A percentile compares a stretch with the other conserved stretches of the same genome.
phyloP scores from a whole-genome alignment of 495 filamentous ascomycete species.

The Cladorrhinum samala region DNA sequence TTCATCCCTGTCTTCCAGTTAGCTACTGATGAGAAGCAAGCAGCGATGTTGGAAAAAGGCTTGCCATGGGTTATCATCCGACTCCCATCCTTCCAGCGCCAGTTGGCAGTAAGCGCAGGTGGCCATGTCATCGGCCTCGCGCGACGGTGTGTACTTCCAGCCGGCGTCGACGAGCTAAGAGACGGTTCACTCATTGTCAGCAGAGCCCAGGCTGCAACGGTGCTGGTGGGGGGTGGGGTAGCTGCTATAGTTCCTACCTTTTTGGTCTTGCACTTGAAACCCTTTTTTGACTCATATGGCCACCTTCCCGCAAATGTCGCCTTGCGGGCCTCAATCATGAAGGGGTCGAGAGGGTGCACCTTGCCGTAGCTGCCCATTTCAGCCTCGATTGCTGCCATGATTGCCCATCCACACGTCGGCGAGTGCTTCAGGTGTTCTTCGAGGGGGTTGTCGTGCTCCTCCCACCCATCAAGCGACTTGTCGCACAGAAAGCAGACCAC shows the following conservation, averaged over 20 bases:
- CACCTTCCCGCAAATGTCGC: slow-evolving; percentile 74
- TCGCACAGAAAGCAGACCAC: slow-evolving; percentile 81
- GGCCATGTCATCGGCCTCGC: slow-evolving; percentile 74
- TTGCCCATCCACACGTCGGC: slow-evolving; percentile 79
- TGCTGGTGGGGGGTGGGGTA: background rate
- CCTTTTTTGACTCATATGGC: slow-evolving; percentile 84
- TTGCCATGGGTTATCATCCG: slow-evolving; percentile 78
- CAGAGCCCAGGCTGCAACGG: background rate
- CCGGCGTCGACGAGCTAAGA: slow-evolving; percentile 80
- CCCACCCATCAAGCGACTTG: slow-evolving; percentile 81
- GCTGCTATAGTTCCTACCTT: slow-evolving; percentile 68
- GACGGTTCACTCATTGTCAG: background rate
- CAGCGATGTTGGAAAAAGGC: slow-evolving; percentile 29
- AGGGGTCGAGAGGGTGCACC: slow-evolving; percentile 65
- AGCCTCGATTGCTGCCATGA: slow-evolving; percentile 64
- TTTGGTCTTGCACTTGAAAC: slow-evolving; percentile 80
- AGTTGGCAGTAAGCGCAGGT: slow-evolving; percentile 84
- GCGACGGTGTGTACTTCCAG: slow-evolving; percentile 84
- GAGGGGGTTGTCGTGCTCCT: slow-evolving; percentile 70
- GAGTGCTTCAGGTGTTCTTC: slow-evolving; percentile 81
- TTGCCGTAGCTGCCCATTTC: slow-evolving; percentile 55
- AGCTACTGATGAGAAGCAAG: slow-evolving; percentile 1
- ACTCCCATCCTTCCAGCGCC: slow-evolving; percentile 86
- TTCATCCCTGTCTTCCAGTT: slow-evolving; percentile 59
- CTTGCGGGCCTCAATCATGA: slow-evolving; percentile 67